Percentiles rank a stretch among this genome's conserved stretches.
phyloP scores from a whole-genome alignment of 257 asterid species.

The Solanum arcanum region DNA sequence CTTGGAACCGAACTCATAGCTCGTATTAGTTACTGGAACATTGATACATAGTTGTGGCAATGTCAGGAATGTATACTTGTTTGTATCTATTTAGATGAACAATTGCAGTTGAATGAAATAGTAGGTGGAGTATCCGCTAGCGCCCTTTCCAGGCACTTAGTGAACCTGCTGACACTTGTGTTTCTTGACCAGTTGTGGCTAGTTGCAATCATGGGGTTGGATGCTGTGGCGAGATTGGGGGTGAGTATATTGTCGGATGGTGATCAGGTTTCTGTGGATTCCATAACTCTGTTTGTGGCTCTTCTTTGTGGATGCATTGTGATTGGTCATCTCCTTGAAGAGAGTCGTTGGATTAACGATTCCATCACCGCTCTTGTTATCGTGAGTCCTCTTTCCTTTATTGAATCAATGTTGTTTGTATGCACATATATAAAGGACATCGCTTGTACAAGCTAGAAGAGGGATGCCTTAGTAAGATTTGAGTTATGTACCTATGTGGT shows the following conservation, averaged over 20 bases:
- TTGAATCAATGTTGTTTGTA: not conserved
- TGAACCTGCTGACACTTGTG: not conserved
- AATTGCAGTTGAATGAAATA: not conserved
- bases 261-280: constrained; percentile 11
- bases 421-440: not conserved
- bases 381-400: constrained; percentile 20
- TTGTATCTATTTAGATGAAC: not conserved
- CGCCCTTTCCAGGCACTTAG: not conserved
- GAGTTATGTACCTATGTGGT: not conserved
- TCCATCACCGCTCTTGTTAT: constrained; percentile 41
- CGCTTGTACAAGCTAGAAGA: not conserved
- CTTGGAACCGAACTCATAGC: not conserved
- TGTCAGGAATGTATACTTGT: not conserved
- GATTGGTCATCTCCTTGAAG: constrained; percentile 49
- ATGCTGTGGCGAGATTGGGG: not conserved
- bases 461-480: not conserved
- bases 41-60: not conserved
- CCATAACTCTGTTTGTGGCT: constrained; percentile 35
- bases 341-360: constrained; percentile 56
- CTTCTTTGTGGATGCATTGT: constrained; percentile 57
- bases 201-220: not conserved
- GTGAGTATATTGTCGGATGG: not conserved
- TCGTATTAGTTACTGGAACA: not conserved
- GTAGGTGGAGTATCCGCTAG: not conserved
- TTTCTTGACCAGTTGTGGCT: not conserved